These are phyloP conservation scores for Catunica adiposa DNA, from an alignment of 2,329 filamentous ascomycete genomes.

Conservation along the genomic window DNA sequence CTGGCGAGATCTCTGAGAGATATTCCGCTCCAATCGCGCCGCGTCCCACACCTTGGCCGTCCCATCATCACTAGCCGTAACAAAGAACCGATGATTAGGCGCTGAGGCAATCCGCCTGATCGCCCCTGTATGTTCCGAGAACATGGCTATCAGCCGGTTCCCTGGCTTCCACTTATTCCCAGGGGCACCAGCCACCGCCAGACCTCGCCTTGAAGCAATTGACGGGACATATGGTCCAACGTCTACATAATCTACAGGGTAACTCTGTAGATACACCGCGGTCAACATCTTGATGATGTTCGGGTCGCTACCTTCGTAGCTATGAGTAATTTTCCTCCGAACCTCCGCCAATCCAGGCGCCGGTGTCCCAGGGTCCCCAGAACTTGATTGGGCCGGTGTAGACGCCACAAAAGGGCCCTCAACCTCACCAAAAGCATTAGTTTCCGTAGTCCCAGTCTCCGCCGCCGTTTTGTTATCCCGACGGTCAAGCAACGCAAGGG, in stretches of 20 bases:
- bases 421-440: constrained; percentile 43
- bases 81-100: constrained; percentile 85
- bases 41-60: constrained; percentile 89
- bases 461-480: constrained; percentile 42
- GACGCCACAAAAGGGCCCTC: constrained; percentile 34
- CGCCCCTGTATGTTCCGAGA: constrained; percentile 70
- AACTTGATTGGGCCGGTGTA: not conserved
- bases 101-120: constrained; percentile 70
- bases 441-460: constrained; percentile 41
- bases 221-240: constrained; percentile 47
- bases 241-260: constrained; percentile 46
- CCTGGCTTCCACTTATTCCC: constrained; percentile 53
- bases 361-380: not conserved
- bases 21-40: constrained; percentile 73
- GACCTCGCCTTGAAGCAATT: constrained; percentile 27
- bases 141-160: constrained; percentile 70
- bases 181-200: constrained; percentile 28
- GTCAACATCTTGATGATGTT: constrained; percentile 58
- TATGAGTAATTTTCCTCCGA: constrained; percentile 39
- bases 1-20: constrained; percentile 72
- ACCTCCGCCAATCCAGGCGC: not conserved
- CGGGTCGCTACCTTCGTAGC: constrained; percentile 66
- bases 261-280: constrained; percentile 63
- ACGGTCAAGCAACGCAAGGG: constrained; percentile 40
- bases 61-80: constrained; percentile 85